Conservation (phyloP, 495 filamentous ascomycete species). For the Tuber melanosporum region DNA sequence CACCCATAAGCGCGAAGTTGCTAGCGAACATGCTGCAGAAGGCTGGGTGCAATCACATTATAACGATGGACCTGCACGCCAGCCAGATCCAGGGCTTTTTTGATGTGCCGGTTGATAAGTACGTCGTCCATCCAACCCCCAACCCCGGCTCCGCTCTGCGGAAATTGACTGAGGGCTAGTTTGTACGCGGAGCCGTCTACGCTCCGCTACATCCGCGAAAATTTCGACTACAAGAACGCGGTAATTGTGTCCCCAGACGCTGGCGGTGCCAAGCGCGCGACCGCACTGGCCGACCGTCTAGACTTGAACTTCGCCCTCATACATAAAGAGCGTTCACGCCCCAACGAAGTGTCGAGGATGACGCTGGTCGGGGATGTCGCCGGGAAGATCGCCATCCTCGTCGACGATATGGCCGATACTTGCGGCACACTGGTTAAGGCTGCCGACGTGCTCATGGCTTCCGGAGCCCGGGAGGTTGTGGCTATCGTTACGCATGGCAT, state of each 20-base stretch:
- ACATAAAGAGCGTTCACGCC: slow-evolving; percentile 92
- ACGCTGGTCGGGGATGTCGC: slow-evolving; percentile 77
- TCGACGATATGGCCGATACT: slow-evolving; percentile 83
- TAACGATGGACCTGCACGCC: slow-evolving; percentile 58
- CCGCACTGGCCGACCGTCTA: slow-evolving; percentile 87
- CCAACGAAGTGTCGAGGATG: slow-evolving; percentile 96
- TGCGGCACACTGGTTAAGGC: slow-evolving; percentile 95
- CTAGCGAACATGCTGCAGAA: slow-evolving; percentile 44
- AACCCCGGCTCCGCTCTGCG: not conserved
- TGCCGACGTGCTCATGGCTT: slow-evolving; percentile 78
- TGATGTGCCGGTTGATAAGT: slow-evolving; percentile 51
- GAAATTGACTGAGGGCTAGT: slow-evolving; percentile 48
- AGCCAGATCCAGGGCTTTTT: slow-evolving; percentile 52
- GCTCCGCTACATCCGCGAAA: slow-evolving; percentile 83
- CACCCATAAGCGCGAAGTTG: slow-evolving; percentile 42
- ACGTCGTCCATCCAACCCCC: not conserved
- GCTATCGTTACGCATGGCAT: slow-evolving; percentile 97
- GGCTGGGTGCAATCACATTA: slow-evolving; percentile 52
- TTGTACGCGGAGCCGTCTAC: slow-evolving; percentile 94
- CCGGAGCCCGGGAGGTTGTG: slow-evolving; percentile 80
- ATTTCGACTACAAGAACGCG: slow-evolving; percentile 73
- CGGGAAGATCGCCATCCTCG: slow-evolving; percentile 53
- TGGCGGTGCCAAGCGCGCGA: slow-evolving; percentile 91
- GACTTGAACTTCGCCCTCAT: slow-evolving; percentile 94
- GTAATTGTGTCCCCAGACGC: slow-evolving; percentile 96